A percentile compares a stretch with the other conserved stretches of the same genome.
Conservation (phyloP, 352 stramenopile genomes). For the Globisporangium cystogenes region DNA sequence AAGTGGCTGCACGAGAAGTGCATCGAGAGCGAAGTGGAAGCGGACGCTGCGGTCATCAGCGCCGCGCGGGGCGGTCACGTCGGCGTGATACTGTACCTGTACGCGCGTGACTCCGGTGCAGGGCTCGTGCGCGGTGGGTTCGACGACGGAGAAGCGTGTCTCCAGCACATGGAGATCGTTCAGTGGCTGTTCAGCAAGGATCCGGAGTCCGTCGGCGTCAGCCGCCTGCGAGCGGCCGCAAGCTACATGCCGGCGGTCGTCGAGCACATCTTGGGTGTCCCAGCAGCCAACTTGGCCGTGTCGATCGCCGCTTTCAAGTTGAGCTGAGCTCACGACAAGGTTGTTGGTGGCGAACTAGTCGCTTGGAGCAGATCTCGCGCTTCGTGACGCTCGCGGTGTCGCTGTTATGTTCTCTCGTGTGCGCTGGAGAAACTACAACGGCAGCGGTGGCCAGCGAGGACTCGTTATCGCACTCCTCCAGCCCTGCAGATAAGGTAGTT, state of each 20-base stretch:
- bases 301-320: background rate
- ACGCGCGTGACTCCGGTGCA: background rate
- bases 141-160: background rate
- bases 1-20: background rate
- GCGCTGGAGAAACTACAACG: too few relatives aligned
- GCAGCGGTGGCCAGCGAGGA: too few relatives aligned
- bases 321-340: too few relatives aligned
- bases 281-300: background rate
- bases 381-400: too few relatives aligned
- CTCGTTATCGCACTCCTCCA: too few relatives aligned
- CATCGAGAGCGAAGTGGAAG: background rate
- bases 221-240: background rate
- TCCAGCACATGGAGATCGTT: background rate
- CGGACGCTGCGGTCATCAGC: background rate
- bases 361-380: too few relatives aligned
- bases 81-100: background rate
- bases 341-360: too few relatives aligned
- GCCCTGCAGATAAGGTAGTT: too few relatives aligned
- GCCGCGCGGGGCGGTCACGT: background rate
- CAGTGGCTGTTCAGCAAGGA: background rate
- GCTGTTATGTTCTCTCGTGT: too few relatives aligned
- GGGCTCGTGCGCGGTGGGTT: background rate
- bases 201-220: background rate
- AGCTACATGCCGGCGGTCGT: background rate
- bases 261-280: background rate